A percentile compares a stretch with the other conserved stretches of the same genome.
Evolutionary conservation across 2,329 filamentous ascomycete genomes (phyloP).

Genomic region (Trichophyton equinum): DNA sequence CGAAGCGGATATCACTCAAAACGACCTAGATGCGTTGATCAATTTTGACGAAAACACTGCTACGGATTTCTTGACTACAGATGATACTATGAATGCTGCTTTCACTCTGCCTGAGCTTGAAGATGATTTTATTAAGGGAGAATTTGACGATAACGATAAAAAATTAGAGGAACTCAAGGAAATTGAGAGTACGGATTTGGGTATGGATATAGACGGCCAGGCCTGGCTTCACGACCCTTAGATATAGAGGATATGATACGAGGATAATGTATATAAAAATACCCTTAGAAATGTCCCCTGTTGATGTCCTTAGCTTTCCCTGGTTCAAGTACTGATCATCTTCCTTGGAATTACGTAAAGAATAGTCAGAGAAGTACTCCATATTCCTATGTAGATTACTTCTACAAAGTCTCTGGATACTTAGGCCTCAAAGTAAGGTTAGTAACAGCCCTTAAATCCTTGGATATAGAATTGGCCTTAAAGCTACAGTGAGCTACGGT

Average conservation of each 20-base stretch:
- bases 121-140: neutral
- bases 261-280: neutral
- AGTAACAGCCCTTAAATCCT: neutral
- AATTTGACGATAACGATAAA: conserved; percentile 14
- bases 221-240: neutral
- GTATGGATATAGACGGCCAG: neutral
- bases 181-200: conserved; percentile 2
- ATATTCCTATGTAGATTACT: neutral
- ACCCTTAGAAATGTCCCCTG: neutral
- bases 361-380: neutral
- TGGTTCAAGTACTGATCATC: too few species aligned
- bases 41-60: conserved; percentile 33
- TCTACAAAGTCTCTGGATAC: neutral
- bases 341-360: too few species aligned
- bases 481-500: too few species aligned
- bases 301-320: neutral
- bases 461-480: neutral
- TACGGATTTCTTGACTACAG: conserved; percentile 24
- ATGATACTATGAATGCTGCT: conserved; percentile 16
- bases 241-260: neutral
- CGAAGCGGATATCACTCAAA: conserved; percentile 33
- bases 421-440: neutral
- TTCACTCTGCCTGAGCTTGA: conserved; percentile 4
- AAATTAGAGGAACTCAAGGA: conserved; percentile 14
- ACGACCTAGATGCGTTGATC: conserved; percentile 36